Evolutionary conservation across 1,284 basidiomycete genomes (phyloP), one percentile per base, ranked within the genome.

Genomic region (Phenoliferia sp.): DNA sequence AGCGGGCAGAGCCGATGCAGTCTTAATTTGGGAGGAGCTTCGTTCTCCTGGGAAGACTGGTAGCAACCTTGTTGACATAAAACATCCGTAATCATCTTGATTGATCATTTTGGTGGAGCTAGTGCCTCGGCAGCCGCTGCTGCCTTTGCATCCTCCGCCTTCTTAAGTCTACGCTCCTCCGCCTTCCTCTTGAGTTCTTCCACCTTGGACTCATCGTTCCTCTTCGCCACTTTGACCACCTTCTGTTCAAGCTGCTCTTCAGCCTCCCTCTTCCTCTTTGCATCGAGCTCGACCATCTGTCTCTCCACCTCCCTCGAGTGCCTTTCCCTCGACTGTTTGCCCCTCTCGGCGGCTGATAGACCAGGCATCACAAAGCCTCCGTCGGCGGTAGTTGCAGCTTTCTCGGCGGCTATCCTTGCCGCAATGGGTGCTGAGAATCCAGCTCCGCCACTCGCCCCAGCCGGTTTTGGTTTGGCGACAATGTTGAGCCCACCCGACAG

Each of bases 401-500:
- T 36, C 16, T 59, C 36, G 10, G 63, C 65, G 1, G 59, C 54
- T 50, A 39, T 6, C 0, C 59, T 52, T 3, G 57, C 59, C 15
- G 59, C 17, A 48, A 64, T 68, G 31, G 59, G 64, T 5, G 60
- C 61, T 9, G 68, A 33, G 50, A 69, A 69, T 1, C 68, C 68
- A n/a, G 3, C 56, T 50, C 31, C 1, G 5, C 4, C 15, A 31
- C 3, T 17, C 29, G 26, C 12, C 26, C 29, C 16, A 65, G 16
- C 33, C 68, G 58, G 50, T 50, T 68, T 71, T 16, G 66, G 67
- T 56, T 71, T 73, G 26, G 61, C 55, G 35, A 81, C 80, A 57
- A 97, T 84, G 78, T 99, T 99, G 67, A 99, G 82, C 2, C 96
- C 96, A 4, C 92, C 93, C 36, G 87, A 86, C 52, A 99, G 83